Evolutionary conservation across 2,329 filamentous ascomycete genomes (phyloP).

Genomic region (Ophiocordyceps camponoti-rufipedis): DNA sequence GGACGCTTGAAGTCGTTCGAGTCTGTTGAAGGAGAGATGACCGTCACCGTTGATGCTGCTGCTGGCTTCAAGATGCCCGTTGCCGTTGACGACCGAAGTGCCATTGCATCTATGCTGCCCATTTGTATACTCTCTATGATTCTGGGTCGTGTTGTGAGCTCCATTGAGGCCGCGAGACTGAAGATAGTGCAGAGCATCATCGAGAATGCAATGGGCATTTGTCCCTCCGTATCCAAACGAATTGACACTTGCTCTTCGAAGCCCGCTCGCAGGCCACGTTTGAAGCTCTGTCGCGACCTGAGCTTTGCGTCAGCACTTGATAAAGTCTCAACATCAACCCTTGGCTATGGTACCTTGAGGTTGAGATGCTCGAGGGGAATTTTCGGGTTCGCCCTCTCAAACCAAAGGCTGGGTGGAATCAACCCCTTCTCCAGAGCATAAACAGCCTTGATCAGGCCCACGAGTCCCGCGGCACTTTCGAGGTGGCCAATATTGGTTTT

Average conservation of each 20-base stretch:
- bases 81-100: neutral
- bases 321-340: neutral
- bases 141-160: neutral
- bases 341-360: neutral
- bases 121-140: neutral
- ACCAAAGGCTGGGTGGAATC: slow-evolving; percentile 9
- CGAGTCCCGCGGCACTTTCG: slow-evolving; percentile 8
- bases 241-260: slow-evolving; percentile 12
- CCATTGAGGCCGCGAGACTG: slow-evolving; percentile 2
- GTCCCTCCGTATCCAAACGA: slow-evolving; percentile 18
- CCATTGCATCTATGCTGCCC: neutral
- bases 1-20: neutral
- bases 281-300: neutral
- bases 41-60: neutral
- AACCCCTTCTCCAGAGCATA: slow-evolving; percentile 7
- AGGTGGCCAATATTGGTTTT: slow-evolving; percentile 13
- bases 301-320: neutral
- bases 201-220: slow-evolving; percentile 15
- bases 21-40: neutral
- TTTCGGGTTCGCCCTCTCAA: slow-evolving; percentile 7
- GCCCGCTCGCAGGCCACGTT: neutral
- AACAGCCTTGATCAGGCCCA: slow-evolving; percentile 9
- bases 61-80: neutral
- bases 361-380: slow-evolving; percentile 5
- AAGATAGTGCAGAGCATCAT: slow-evolving; percentile 6